Evolutionary conservation across 2,329 filamentous ascomycete genomes (phyloP).

Genomic region (Cordyceps farinosa): DNA sequence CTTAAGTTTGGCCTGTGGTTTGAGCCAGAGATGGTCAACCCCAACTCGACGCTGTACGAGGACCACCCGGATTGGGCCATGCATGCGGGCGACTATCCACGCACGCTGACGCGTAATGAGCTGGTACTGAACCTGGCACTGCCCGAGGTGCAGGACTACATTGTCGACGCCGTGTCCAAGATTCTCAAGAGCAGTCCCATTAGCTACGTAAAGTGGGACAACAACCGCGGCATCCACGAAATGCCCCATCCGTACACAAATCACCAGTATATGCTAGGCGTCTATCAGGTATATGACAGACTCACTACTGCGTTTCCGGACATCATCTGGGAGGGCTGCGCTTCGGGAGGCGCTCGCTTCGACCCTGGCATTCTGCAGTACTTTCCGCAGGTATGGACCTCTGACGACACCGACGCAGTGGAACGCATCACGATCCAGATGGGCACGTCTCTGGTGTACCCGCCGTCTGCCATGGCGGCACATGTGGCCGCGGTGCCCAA

Average conservation of each 20-base stretch:
- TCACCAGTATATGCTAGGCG: slow-evolving; percentile 60
- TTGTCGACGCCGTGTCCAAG: slow-evolving; percentile 52
- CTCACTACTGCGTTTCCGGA: slow-evolving; percentile 58
- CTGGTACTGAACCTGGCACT: slow-evolving; percentile 60
- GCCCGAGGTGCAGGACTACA: slow-evolving; percentile 59
- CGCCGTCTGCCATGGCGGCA: slow-evolving; percentile 61
- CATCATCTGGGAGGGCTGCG: slow-evolving; percentile 64
- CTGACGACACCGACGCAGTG: slow-evolving; percentile 61
- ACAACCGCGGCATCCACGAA: slow-evolving; percentile 63
- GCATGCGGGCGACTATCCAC: slow-evolving; percentile 52
- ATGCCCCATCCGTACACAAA: slow-evolving; percentile 48
- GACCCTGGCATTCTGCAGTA: slow-evolving; percentile 61
- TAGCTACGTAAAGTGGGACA: slow-evolving; percentile 65
- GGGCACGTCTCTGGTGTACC: slow-evolving; percentile 61
- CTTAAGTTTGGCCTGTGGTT: slow-evolving; percentile 64
- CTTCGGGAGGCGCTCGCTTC: slow-evolving; percentile 61
- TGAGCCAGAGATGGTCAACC: slow-evolving; percentile 66
- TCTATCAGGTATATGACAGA: slow-evolving; percentile 59
- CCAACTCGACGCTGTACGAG: slow-evolving; percentile 57
- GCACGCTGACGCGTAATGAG: slow-evolving; percentile 54
- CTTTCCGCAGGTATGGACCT: slow-evolving; percentile 64
- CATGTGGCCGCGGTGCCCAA: slow-evolving; percentile 62
- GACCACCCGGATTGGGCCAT: slow-evolving; percentile 63
- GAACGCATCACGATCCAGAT: slow-evolving; percentile 61
- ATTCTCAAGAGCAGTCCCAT: slow-evolving; percentile 53